These are phyloP conservation scores for Malus hybrid DNA, from an alignment of 331 rosid genomes.

Conservation along the genomic window DNA sequence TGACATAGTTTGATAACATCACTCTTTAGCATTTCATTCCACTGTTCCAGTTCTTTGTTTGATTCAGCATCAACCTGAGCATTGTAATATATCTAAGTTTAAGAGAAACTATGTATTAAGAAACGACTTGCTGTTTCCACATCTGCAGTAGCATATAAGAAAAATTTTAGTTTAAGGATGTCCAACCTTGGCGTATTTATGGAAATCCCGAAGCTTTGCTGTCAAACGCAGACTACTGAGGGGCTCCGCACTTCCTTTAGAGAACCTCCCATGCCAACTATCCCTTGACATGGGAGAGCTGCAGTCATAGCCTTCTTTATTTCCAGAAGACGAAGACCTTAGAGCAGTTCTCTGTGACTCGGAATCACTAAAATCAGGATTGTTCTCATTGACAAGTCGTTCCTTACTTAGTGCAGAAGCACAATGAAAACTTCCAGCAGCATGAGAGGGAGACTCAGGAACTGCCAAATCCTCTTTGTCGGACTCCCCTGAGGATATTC, in stretches of 20 bases:
- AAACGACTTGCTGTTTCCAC: neutral
- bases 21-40: slow-evolving; percentile 94
- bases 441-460: slow-evolving; percentile 58
- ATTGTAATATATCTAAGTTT: neutral
- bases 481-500: slow-evolving; percentile 55
- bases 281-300: slow-evolving; percentile 64
- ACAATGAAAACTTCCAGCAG: slow-evolving; percentile 24
- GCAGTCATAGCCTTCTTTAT: slow-evolving; percentile 46
- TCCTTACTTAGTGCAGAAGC: slow-evolving; percentile 55
- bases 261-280: slow-evolving; percentile 58
- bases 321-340: slow-evolving; percentile 44
- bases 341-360: slow-evolving; percentile 56
- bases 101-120: neutral
- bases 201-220: slow-evolving; percentile 82
- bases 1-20: slow-evolving; percentile 88
- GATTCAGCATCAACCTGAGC: slow-evolving; percentile 85
- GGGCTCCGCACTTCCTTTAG: slow-evolving; percentile 61
- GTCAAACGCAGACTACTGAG: slow-evolving; percentile 76
- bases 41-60: slow-evolving; percentile 81
- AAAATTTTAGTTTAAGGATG: neutral
- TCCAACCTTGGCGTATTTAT: slow-evolving; percentile 82
- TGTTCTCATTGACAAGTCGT: slow-evolving; percentile 43
- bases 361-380: slow-evolving; percentile 52
- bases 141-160: neutral
- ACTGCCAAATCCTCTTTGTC: slow-evolving; percentile 63